Percentiles rank a stretch among this genome's conserved stretches.
Conservation (phyloP, 768 basidiomycete genomes). For the Rhizopogon sp. region DNA sequence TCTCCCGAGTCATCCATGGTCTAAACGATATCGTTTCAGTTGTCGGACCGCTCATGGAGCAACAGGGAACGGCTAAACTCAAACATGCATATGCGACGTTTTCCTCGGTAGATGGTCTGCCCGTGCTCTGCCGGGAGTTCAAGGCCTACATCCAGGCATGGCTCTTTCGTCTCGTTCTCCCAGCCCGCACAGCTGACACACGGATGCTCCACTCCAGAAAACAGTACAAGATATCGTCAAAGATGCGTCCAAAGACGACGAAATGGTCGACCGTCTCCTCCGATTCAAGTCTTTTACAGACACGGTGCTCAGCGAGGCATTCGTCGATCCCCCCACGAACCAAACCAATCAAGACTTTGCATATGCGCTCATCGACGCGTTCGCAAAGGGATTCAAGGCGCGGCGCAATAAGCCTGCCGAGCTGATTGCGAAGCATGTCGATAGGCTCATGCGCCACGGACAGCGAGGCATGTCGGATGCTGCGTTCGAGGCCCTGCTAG, state of each 20-base stretch:
- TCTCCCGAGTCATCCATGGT: conserved; percentile 25
- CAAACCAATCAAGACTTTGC: conserved; percentile 50
- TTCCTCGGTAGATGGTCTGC: conserved; percentile 47
- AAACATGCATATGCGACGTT: conserved; percentile 58
- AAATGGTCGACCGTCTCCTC: conserved; percentile 73
- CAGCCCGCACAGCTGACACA: neutral
- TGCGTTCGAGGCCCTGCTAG: conserved; percentile 58
- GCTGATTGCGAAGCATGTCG: conserved; percentile 89
- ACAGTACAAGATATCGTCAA: conserved; percentile 62
- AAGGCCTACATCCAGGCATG: conserved; percentile 55
- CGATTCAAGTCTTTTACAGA: conserved; percentile 61
- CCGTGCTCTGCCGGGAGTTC: conserved; percentile 56
- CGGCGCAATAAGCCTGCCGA: conserved; percentile 84
- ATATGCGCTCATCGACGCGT: conserved; percentile 70
- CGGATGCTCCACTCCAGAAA: conserved; percentile 29
- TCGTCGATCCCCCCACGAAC: conserved; percentile 35
- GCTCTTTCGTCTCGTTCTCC: neutral
- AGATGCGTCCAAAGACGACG: conserved; percentile 57
- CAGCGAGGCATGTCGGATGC: conserved; percentile 64
- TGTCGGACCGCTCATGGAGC: conserved; percentile 46
- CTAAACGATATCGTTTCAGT: conserved; percentile 31
- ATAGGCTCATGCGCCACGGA: conserved; percentile 81
- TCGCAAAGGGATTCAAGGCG: conserved; percentile 67
- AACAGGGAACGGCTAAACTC: conserved; percentile 39
- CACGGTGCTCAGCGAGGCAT: conserved; percentile 42